Evolutionary conservation across 2,329 filamentous ascomycete species (phyloP), one percentile per base, ranked within the genome.

Genomic region (Aspergillus ustus): DNA sequence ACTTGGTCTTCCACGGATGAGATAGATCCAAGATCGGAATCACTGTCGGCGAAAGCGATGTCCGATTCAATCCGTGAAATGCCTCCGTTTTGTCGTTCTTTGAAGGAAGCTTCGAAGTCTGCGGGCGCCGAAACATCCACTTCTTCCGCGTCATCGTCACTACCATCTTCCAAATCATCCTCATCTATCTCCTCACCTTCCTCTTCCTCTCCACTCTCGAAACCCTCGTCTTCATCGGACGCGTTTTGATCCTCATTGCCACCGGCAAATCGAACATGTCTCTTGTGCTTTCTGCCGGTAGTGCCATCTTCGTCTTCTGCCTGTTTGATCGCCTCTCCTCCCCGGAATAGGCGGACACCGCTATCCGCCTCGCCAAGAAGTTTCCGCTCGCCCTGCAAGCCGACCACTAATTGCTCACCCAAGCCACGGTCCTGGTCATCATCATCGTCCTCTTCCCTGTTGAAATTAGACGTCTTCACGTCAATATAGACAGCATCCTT

Each of bases 401-500:
- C 90, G 45, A 99, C 89, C 66, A 99, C 95, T 77, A 99, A 87
- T 77, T 97, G 93, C 75, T 99, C 95, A 45, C 95, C 95, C 57
- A 98, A 84, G n/a, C 95, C 95, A 50, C 92, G 87, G 69, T 97
- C 91, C 31, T 85, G 85, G 11, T 87, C 80, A 15, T 83, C 82
- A 4, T 62, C 61, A 11, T 91, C 88, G 9, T 83, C 61, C 11
- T 91, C 88, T 7, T 83, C 88, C 11, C 78, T 78, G 64, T 88
- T 81, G 67, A 99, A 97, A 4, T 87, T 96, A 29, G 84, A 82
- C 15, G 85, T 87, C 73, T 89, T 90, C 48, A 90, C 79, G 70
- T 90, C 87, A 65, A 90, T 97, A 81, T 96, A 99, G 43, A 99
- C 93, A 7, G 94, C 93, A 78, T 99, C 95, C 63, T 96, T 96